Evolutionary conservation across 768 basidiomycete genomes (phyloP).

Genomic region (Postia placenta): DNA sequence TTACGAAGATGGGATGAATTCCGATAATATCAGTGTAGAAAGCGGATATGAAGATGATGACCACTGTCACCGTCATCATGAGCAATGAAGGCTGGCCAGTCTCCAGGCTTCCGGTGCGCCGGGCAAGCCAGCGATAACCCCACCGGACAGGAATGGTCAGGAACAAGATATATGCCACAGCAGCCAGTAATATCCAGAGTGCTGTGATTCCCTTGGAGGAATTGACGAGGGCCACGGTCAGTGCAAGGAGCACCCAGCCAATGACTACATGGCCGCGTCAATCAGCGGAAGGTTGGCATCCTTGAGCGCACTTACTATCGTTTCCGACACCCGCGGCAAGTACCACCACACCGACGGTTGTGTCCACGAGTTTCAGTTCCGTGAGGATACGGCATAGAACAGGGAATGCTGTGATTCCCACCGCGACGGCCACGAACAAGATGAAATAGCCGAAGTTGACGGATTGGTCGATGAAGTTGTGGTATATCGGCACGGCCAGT

Average conservation of each 20-base stretch:
- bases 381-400: constrained; percentile 82
- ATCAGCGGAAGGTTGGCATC: not conserved
- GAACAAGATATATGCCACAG: constrained; percentile 59
- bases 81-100: constrained; percentile 62
- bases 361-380: constrained; percentile 76
- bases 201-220: constrained; percentile 69
- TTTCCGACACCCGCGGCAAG: constrained; percentile 78
- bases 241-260: constrained; percentile 82
- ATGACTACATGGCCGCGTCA: constrained; percentile 23
- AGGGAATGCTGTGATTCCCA: constrained; percentile 79
- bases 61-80: constrained; percentile 77
- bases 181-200: constrained; percentile 70
- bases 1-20: constrained; percentile 61
- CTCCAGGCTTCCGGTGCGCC: constrained; percentile 66
- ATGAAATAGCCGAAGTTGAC: constrained; percentile 79
- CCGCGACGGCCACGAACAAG: constrained; percentile 79
- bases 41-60: constrained; percentile 66
- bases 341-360: constrained; percentile 76
- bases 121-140: constrained; percentile 61
- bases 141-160: constrained; percentile 59
- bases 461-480: constrained; percentile 48
- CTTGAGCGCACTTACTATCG: constrained; percentile 43
- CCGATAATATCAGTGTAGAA: constrained; percentile 89
- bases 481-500: constrained; percentile 66
- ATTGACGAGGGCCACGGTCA: constrained; percentile 81